These are phyloP conservation scores for Botryosphaeria dothidea DNA, from an alignment of 2,329 filamentous ascomycete genomes.

Conservation along the genomic window DNA sequence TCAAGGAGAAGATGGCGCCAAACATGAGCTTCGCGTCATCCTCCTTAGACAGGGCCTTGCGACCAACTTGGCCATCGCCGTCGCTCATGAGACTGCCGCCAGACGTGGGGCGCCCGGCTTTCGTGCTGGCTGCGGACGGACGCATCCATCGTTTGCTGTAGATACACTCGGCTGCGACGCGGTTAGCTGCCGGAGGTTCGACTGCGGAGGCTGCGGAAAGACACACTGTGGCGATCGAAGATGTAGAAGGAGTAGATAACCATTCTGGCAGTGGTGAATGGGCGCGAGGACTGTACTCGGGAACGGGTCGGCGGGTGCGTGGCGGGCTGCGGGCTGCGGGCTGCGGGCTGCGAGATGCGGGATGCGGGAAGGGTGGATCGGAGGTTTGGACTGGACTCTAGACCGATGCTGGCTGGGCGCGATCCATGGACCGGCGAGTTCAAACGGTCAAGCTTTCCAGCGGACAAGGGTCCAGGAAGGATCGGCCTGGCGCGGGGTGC, in stretches of 20 bases:
- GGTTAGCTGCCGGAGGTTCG: conserved; percentile 10
- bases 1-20: conserved; percentile 91
- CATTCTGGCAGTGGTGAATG: conserved; percentile 58
- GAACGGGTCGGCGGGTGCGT: not conserved
- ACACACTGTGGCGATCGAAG: conserved; percentile 93
- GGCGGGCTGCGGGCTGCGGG: not conserved
- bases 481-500: conserved; percentile 16
- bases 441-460: conserved; percentile 8
- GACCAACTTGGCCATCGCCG: conserved; percentile 35
- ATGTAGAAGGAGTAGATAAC: conserved; percentile 98
- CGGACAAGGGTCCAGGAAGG: conserved; percentile 10
- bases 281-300: not conserved
- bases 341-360: not conserved
- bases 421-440: not conserved
- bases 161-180: conserved; percentile 81
- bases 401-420: not conserved
- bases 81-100: conserved; percentile 47
- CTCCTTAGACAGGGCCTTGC: conserved; percentile 55
- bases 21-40: conserved; percentile 96
- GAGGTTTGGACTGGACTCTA: not conserved
- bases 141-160: conserved; percentile 85
- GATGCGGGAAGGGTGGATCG: conserved; percentile 6
- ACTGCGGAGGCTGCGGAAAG: not conserved
- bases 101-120: conserved; percentile 52
- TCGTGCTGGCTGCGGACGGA: conserved; percentile 47